Evolutionary conservation across 1,139 yeast genomes (phyloP).

Genomic region (Geotrichum reessii): DNA sequence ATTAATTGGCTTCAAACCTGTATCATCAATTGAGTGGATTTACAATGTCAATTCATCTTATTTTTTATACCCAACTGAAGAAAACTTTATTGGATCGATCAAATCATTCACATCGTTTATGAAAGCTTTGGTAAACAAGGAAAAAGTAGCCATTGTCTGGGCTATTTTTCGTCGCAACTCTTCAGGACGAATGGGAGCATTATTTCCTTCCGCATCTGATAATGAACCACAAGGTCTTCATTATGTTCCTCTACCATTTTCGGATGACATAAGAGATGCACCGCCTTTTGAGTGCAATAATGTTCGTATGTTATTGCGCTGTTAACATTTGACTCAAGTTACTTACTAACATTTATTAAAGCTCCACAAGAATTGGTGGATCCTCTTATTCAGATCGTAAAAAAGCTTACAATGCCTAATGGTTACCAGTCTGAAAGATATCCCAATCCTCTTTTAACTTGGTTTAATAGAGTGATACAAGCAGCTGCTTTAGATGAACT

Average conservation of each 20-base stretch:
- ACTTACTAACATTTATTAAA: neutral
- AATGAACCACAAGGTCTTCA: constrained; percentile 35
- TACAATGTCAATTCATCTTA: constrained; percentile 52
- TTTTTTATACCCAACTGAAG: constrained; percentile 57
- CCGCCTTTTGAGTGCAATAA: constrained; percentile 23
- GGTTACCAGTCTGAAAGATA: constrained; percentile 56
- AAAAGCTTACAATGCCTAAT: constrained; percentile 39
- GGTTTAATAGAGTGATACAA: constrained; percentile 59
- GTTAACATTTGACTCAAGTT: too few relatives aligned
- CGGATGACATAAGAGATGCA: constrained; percentile 35
- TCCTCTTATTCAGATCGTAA: constrained; percentile 40
- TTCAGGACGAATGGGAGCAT: constrained; percentile 53
- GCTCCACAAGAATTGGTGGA: constrained; percentile 35
- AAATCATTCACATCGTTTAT: constrained; percentile 65
- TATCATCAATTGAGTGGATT: constrained; percentile 29
- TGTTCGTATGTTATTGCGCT: neutral
- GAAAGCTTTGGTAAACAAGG: constrained; percentile 49
- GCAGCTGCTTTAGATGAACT: constrained; percentile 58
- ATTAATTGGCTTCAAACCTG: constrained; percentile 62
- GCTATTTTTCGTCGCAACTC: constrained; percentile 55
- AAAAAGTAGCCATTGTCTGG: constrained; percentile 63
- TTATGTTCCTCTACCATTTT: constrained; percentile 37
- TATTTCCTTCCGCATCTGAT: constrained; percentile 47
- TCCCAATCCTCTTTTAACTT: constrained; percentile 63
- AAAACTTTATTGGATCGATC: constrained; percentile 55